Base-by-base conservation (phyloP, 2,329 filamentous ascomycete species). In the Aspergillus uvarum region DNA sequence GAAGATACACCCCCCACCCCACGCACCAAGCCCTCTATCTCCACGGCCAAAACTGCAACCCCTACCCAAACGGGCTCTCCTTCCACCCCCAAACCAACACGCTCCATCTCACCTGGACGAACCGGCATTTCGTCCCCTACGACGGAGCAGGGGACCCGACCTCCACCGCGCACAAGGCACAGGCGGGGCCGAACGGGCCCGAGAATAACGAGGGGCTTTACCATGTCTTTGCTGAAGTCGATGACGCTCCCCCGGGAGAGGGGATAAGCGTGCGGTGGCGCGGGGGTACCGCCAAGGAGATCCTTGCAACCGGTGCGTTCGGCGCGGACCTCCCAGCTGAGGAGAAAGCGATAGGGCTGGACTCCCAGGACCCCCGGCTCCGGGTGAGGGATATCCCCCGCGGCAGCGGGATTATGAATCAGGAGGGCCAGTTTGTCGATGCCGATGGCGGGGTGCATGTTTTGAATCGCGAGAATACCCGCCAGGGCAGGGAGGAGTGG, bases 121-220 rank as follows among this genome's bases (percentile, higher is more conserved):
- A 55, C 26, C 53, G 53, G 10, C 53, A 48, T n/a, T 55, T 55
- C 16, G 22, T 55, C 24, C n/a, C 31, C 8, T 55, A 55, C 14
- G 42, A 47, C 7, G 53, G 53, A 4, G 53, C 53, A 7, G n/a
- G 8, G 10, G 42, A 47, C 16, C 1, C 42, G 4, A 26, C n/a
- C 16, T 55, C 53, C 11, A 55, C 44, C 5, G 42, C 53, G 5
- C 53, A 55, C 42, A 55, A 55, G 32, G 53, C 53, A 6, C 53
- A 55, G 44, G 19, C 53, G 22, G 53, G 53, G 2, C 53, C 53
- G 5, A 55, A 55, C 24, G 53, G 53, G 3, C 53, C 53, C 6
- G 53, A 55, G 53, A 55, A 55, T 16, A 55, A 55, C 38, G 53
- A 55, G 32, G 53, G 42, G 12, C 16, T 55, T 12, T 55, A 55